Percentiles rank a stretch among this genome's conserved stretches.
These are phyloP conservation scores for Diaporthe ilicicola DNA, from an alignment of 2,329 filamentous ascomycete species.

Conservation along the genomic window DNA sequence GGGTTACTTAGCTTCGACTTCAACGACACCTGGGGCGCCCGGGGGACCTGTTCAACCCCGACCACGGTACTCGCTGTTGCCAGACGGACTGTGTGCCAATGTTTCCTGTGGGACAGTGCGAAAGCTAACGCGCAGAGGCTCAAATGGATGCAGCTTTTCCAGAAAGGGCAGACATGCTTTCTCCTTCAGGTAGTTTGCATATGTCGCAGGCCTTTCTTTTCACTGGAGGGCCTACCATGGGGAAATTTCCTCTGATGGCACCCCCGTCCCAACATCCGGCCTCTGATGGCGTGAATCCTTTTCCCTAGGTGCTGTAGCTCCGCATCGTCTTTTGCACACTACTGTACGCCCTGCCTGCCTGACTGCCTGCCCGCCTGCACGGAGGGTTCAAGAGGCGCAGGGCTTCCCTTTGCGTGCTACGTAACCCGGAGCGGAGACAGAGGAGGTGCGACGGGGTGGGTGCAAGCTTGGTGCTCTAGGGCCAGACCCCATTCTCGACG, in stretches of 20 bases:
- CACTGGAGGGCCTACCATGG: background rate
- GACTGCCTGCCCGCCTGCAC: conserved; percentile 11
- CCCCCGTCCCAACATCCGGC: background rate
- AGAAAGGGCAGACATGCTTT: conserved; percentile 27
- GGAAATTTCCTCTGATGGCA: background rate
- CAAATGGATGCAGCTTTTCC: conserved; percentile 12
- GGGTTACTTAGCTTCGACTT: background rate
- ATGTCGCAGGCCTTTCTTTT: background rate
- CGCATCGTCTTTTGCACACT: background rate
- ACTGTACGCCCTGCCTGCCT: background rate
- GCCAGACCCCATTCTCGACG: background rate
- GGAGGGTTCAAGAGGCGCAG: conserved; percentile 16
- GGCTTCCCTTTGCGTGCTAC: background rate
- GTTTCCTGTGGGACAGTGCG: conserved; percentile 28
- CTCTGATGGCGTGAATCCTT: background rate
- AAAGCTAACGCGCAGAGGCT: background rate
- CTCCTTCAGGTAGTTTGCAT: conserved; percentile 25
- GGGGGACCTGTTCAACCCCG: background rate
- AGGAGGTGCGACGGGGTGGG: background rate
- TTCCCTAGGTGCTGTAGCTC: conserved; percentile 13
- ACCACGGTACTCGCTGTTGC: conserved; percentile 1
- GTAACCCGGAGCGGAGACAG: background rate
- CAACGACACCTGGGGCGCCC: background rate
- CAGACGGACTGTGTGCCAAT: background rate
- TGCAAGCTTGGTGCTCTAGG: background rate